These are phyloP conservation scores for Coniella vitis DNA, from an alignment of 2,329 filamentous ascomycete genomes.

Conservation along the genomic window DNA sequence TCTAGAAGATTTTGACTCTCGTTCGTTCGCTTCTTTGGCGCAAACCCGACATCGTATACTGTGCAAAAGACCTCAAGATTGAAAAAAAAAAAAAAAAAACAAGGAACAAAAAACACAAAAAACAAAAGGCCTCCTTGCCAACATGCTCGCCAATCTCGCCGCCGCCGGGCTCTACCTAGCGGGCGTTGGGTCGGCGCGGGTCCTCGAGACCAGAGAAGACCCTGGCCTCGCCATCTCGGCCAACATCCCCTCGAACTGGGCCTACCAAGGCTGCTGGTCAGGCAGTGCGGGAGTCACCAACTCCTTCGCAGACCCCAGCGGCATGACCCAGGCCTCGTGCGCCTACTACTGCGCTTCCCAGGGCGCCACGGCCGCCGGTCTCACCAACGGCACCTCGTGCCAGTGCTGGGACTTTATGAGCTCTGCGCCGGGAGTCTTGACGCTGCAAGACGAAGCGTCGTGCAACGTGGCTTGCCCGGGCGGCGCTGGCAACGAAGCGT, in stretches of 20 bases:
- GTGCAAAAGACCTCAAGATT: no score
- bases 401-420: slow-evolving; percentile 1
- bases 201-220: background rate
- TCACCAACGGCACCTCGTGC: background rate
- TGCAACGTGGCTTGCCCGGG: background rate
- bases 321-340: background rate
- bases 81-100: no score
- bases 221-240: no score
- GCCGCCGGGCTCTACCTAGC: background rate
- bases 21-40: no score
- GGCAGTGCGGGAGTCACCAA: background rate
- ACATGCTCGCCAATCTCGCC: background rate
- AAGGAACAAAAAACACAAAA: background rate
- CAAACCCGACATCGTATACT: no score
- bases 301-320: background rate
- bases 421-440: background rate
- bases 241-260: background rate
- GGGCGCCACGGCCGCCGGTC: background rate
- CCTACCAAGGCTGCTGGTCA: slow-evolving; percentile 1
- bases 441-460: background rate
- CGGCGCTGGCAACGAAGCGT: background rate
- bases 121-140: background rate
- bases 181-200: background rate
- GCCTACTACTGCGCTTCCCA: background rate
- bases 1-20: no score